Conservation (phyloP, 257 asterid species). For the Solanum pinnatisectum region DNA sequence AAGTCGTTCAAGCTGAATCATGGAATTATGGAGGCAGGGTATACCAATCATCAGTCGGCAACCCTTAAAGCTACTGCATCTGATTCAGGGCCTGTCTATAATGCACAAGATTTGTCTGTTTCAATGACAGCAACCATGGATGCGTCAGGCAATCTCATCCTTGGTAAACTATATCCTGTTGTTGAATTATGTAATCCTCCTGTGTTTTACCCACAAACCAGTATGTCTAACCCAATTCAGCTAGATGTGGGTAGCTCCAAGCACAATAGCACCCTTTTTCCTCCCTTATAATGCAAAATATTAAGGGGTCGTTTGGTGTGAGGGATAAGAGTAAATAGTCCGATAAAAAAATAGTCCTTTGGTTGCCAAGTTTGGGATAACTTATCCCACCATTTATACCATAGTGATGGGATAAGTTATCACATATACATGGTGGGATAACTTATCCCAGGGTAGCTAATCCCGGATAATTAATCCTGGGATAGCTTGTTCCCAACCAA, state of each 20-base stretch:
- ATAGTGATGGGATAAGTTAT: neutral
- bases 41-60: conserved; percentile 68
- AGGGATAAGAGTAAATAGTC: neutral
- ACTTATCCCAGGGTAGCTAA: neutral
- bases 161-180: conserved; percentile 35
- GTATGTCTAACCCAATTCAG: neutral
- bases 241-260: neutral
- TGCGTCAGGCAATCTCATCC: conserved; percentile 70
- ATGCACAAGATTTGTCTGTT: conserved; percentile 55
- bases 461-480: neutral
- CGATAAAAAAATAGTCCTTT: neutral
- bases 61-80: conserved; percentile 23
- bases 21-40: conserved; percentile 92
- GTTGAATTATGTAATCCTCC: neutral
- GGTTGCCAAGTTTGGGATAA: neutral
- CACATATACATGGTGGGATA: neutral
- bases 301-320: neutral
- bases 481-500: neutral
- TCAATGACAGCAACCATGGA: conserved; percentile 97
- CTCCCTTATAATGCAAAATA: neutral
- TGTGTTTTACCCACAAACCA: neutral
- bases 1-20: conserved; percentile 70
- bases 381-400: neutral
- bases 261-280: neutral
- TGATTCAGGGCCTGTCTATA: conserved; percentile 17